Percentiles rank a stretch among this genome's conserved stretches.
Evolutionary conservation across 768 basidiomycete species (phyloP).

Genomic region (Butyriboletus loyo): DNA sequence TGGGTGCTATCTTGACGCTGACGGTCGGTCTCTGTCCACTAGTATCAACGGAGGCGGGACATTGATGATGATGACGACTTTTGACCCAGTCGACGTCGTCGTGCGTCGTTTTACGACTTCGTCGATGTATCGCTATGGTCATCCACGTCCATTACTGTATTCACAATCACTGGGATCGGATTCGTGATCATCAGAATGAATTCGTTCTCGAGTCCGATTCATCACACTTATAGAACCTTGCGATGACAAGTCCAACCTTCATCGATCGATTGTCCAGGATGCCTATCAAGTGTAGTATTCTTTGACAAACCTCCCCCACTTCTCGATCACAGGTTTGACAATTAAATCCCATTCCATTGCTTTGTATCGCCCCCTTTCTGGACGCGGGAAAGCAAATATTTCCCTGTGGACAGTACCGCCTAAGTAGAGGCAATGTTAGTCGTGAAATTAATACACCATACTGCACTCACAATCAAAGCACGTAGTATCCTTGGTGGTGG

Average conservation of each 20-base stretch:
- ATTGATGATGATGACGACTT: slow-evolving; percentile 65
- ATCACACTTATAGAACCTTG: background rate
- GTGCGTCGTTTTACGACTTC: background rate
- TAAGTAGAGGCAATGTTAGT: slow-evolving; percentile 21
- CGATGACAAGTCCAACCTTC: background rate
- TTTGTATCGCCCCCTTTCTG: slow-evolving; percentile 48
- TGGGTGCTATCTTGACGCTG: background rate
- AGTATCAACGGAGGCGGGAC: slow-evolving; percentile 68
- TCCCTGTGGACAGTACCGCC: slow-evolving; percentile 68
- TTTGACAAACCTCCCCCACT: slow-evolving; percentile 68
- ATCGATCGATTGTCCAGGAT: background rate
- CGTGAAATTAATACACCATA: background rate
- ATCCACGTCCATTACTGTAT: background rate
- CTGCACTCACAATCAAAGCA: slow-evolving; percentile 47
- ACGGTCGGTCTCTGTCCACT: slow-evolving; percentile 1
- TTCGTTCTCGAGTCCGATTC: background rate
- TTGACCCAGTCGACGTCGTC: slow-evolving; percentile 8
- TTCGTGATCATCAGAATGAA: background rate
- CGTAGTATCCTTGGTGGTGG: slow-evolving; percentile 14
- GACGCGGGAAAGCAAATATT: slow-evolving; percentile 70
- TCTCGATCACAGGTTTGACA: slow-evolving; percentile 72
- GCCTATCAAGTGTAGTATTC: slow-evolving; percentile 29
- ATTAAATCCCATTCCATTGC: slow-evolving; percentile 73
- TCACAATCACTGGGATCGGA: background rate
- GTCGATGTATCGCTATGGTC: background rate